Evolutionary conservation across 192 early-diverging fungal species (phyloP).

Genomic region (Entomortierella lignicola): DNA sequence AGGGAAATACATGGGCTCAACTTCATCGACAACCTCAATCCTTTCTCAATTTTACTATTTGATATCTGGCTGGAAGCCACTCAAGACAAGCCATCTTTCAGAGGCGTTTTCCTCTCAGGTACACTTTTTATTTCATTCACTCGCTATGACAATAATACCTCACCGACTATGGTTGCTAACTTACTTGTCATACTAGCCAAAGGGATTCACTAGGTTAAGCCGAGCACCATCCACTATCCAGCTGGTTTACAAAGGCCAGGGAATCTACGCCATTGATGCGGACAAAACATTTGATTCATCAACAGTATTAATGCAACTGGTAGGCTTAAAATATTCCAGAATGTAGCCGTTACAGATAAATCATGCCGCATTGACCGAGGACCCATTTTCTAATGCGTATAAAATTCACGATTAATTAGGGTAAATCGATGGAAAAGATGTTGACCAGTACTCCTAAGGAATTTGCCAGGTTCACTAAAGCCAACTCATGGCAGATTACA

Average conservation of each 20-base stretch:
- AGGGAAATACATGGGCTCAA: slow-evolving; percentile 83
- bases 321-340: slow-evolving; percentile 22
- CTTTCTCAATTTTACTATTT: slow-evolving; percentile 83
- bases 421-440: slow-evolving; percentile 90
- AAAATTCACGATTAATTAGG: slow-evolving; percentile 52
- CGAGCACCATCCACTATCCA: slow-evolving; percentile 77
- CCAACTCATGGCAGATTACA: slow-evolving; percentile 56
- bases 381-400: not conserved
- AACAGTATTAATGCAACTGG: slow-evolving; percentile 79
- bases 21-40: slow-evolving; percentile 84
- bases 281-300: slow-evolving; percentile 83
- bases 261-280: slow-evolving; percentile 85
- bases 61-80: slow-evolving; percentile 70
- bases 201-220: slow-evolving; percentile 70
- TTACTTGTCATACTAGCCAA: slow-evolving; percentile 42
- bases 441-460: slow-evolving; percentile 75
- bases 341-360: no score
- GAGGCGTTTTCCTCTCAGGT: slow-evolving; percentile 71
- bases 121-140: not conserved
- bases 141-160: no score
- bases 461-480: slow-evolving; percentile 76
- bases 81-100: slow-evolving; percentile 73
- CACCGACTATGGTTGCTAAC: no score
- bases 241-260: slow-evolving; percentile 72
- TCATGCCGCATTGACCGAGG: no score